These are phyloP conservation scores for Volvariella surrecta DNA, from an alignment of 1,284 basidiomycete genomes.

Conservation along the genomic window DNA sequence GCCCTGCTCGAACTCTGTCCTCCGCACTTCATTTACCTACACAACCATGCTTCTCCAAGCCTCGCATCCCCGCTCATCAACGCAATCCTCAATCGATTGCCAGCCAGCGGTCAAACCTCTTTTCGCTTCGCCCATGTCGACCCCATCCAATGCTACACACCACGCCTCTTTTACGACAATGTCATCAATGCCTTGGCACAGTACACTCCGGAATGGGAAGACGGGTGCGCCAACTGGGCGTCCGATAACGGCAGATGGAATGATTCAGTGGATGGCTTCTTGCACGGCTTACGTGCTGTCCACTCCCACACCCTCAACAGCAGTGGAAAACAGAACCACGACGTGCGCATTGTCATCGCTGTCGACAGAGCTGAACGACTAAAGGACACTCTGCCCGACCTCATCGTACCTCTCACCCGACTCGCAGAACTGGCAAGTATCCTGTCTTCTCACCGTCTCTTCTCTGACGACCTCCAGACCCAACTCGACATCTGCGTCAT, in stretches of 20 bases:
- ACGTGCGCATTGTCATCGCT: constrained; percentile 45
- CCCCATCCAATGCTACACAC: constrained; percentile 56
- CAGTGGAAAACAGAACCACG: constrained; percentile 7
- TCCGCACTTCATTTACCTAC: constrained; percentile 65
- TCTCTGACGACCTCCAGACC: constrained; percentile 18
- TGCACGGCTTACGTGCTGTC: constrained; percentile 44
- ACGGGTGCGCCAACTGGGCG: constrained; percentile 52
- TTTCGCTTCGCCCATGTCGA: constrained; percentile 43
- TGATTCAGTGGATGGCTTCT: constrained; percentile 60
- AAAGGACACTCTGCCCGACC: constrained; percentile 49
- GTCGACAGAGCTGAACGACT: constrained; percentile 67
- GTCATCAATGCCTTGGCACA: constrained; percentile 50
- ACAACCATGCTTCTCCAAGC: constrained; percentile 48
- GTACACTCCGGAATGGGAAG: constrained; percentile 48
- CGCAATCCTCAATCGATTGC: constrained; percentile 23
- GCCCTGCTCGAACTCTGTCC: constrained; percentile 41
- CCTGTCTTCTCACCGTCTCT: constrained; percentile 6
- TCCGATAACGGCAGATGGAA: constrained; percentile 28
- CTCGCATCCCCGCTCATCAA: constrained; percentile 35
- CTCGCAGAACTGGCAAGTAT: constrained; percentile 65
- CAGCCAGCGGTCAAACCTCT: constrained; percentile 8
- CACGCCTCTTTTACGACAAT: constrained; percentile 62
- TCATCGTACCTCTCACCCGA: constrained; percentile 64
- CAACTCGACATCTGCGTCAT: constrained; percentile 45
- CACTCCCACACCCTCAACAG: constrained; percentile 14